Conservation (phyloP, 345 rosid genomes). For the Salix caprea region DNA sequence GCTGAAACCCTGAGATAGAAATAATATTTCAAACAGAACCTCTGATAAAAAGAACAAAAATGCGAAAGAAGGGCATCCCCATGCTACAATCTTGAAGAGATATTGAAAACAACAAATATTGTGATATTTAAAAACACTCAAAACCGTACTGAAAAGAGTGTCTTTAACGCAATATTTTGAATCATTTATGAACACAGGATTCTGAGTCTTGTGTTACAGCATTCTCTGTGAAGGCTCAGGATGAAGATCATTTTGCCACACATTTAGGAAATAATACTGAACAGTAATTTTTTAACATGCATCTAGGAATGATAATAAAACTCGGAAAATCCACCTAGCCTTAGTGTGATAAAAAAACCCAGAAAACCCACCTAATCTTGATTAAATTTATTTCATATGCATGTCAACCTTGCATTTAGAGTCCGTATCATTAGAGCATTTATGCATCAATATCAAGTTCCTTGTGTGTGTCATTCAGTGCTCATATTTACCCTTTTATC, state of each 20-base stretch:
- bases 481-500: background rate
- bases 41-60: no score
- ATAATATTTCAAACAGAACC: constrained; percentile 3
- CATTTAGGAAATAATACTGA: background rate
- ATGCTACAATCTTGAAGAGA: background rate
- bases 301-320: background rate
- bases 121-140: background rate
- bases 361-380: background rate
- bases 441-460: background rate
- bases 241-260: background rate
- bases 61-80: background rate
- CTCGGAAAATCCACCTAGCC: no score
- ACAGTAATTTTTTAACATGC: background rate
- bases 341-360: background rate
- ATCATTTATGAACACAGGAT: background rate
- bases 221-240: background rate
- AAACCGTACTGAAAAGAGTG: background rate
- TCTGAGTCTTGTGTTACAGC: background rate
- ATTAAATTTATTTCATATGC: no score
- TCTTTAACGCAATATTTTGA: background rate
- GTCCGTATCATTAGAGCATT: background rate
- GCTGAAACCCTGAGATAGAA: constrained; percentile 69
- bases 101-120: background rate
- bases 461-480: background rate
- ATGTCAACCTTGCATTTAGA: background rate